Percentiles rank a stretch among this genome's conserved stretches.
These are phyloP conservation scores for Ophiosphaerella korrae DNA, from an alignment of 2,329 filamentous ascomycete species.

Conservation along the genomic window DNA sequence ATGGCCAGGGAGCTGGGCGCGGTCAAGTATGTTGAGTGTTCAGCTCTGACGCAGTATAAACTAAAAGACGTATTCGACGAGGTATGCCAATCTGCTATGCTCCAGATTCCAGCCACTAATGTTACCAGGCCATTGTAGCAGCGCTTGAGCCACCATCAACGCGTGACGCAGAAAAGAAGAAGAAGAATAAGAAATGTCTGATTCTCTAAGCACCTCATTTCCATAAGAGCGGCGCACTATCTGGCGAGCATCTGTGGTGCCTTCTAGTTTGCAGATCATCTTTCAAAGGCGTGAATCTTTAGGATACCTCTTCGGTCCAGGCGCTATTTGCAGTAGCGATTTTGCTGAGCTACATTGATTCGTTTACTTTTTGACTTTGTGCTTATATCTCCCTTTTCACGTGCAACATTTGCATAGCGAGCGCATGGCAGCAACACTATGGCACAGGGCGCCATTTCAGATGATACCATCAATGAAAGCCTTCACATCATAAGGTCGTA, in stretches of 20 bases:
- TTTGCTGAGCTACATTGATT: slow-evolving; percentile 16
- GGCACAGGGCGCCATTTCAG: neutral
- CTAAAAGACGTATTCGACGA: slow-evolving; percentile 99
- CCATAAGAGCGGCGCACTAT: slow-evolving; percentile 1
- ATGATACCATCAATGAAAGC: neutral
- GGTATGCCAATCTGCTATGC: slow-evolving; percentile 59
- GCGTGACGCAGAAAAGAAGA: slow-evolving; percentile 63
- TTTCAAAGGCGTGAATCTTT: slow-evolving; percentile 44
- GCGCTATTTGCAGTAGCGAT: slow-evolving; percentile 49
- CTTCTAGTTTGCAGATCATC: slow-evolving; percentile 36
- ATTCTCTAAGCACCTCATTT: slow-evolving; percentile 37
- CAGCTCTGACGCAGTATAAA: slow-evolving; percentile 96
- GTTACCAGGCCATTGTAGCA: slow-evolving; percentile 83
- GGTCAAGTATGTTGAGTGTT: slow-evolving; percentile 99
- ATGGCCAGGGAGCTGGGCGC: slow-evolving; percentile 98
- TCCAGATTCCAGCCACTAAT: slow-evolving; percentile 9
- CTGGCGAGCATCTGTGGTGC: slow-evolving; percentile 21
- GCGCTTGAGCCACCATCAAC: slow-evolving; percentile 85
- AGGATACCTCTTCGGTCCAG: slow-evolving; percentile 47
- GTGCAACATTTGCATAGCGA: neutral
- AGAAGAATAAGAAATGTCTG: slow-evolving; percentile 44
- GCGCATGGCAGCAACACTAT: neutral
- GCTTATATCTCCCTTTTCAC: slow-evolving; percentile 5
- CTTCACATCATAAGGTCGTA: neutral
- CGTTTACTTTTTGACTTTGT: slow-evolving; percentile 29